Evolutionary conservation across 1,284 basidiomycete genomes (phyloP).

Genomic region (Meripilus lineatus): DNA sequence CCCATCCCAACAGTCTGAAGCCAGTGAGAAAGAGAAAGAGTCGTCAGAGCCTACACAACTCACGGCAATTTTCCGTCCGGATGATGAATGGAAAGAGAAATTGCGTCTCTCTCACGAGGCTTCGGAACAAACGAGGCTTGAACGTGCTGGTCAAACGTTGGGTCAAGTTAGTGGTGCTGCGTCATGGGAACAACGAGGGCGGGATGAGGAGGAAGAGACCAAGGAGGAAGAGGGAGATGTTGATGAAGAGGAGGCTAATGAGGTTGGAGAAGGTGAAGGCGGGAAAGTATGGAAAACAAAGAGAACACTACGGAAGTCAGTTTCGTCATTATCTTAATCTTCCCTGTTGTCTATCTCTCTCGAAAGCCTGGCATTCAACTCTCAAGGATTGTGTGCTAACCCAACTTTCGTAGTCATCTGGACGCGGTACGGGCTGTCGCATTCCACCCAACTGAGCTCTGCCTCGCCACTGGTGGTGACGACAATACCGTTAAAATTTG

Average conservation of each 20-base stretch:
- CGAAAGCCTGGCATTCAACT: slow-evolving; percentile 3
- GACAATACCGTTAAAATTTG: slow-evolving; percentile 97
- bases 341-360: slow-evolving; percentile 8
- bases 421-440: slow-evolving; percentile 89
- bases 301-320: slow-evolving; percentile 83
- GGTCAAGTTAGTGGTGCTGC: slow-evolving; percentile 21
- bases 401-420: slow-evolving; percentile 63
- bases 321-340: slow-evolving; percentile 22
- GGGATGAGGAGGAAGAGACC: slow-evolving; percentile 53
- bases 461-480: slow-evolving; percentile 88
- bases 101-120: slow-evolving; percentile 59
- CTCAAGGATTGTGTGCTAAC: slow-evolving; percentile 15
- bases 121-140: slow-evolving; percentile 31
- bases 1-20: slow-evolving; percentile 29
- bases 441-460: slow-evolving; percentile 81
- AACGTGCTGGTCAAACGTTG: slow-evolving; percentile 11
- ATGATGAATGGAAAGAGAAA: slow-evolving; percentile 82
- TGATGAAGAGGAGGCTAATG: slow-evolving; percentile 52
- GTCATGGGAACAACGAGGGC: slow-evolving; percentile 37
- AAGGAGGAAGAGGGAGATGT: slow-evolving; percentile 37
- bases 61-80: slow-evolving; percentile 85
- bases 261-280: slow-evolving; percentile 61
- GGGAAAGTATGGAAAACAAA: slow-evolving; percentile 80
- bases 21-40: slow-evolving; percentile 40
- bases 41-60: slow-evolving; percentile 51